A percentile compares a stretch with the other conserved stretches of the same genome.
Evolutionary conservation across 495 filamentous ascomycete genomes (phyloP).

Genomic region (Annulohypoxylon maeteangense): DNA sequence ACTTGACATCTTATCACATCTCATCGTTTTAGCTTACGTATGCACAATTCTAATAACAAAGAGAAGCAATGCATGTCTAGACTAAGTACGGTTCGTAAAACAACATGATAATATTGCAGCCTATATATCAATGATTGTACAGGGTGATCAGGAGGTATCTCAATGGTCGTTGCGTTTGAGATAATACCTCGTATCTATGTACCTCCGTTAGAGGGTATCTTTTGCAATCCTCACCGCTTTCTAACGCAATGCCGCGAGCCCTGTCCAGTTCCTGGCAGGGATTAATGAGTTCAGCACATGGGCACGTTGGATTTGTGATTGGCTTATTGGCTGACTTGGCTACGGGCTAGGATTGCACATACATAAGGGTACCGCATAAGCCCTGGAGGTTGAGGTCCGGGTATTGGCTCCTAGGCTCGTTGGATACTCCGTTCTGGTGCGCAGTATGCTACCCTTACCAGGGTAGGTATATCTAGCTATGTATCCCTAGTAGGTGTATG

Average conservation of each 20-base stretch:
- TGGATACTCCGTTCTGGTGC: background rate
- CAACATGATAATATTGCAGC: background rate
- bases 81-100: background rate
- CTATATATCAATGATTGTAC: background rate
- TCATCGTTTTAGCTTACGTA: slow-evolving; percentile 8
- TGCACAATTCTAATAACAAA: background rate
- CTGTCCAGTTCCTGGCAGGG: slow-evolving; percentile 10
- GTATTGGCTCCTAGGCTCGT: background rate
- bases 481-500: background rate
- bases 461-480: background rate
- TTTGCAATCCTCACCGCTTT: slow-evolving; percentile 13
- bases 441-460: background rate
- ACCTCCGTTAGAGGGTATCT: background rate
- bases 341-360: background rate
- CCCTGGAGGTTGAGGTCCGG: background rate
- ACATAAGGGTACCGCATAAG: background rate
- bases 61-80: background rate
- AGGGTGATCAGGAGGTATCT: slow-evolving; percentile 32
- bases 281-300: background rate
- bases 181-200: slow-evolving; percentile 5
- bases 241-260: slow-evolving; percentile 6
- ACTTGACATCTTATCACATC: background rate
- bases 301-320: slow-evolving; percentile 4
- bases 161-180: slow-evolving; percentile 29
- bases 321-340: background rate